These are phyloP conservation scores for Harringtonia lauricola DNA, from an alignment of 2,329 filamentous ascomycete species.

Conservation along the genomic window DNA sequence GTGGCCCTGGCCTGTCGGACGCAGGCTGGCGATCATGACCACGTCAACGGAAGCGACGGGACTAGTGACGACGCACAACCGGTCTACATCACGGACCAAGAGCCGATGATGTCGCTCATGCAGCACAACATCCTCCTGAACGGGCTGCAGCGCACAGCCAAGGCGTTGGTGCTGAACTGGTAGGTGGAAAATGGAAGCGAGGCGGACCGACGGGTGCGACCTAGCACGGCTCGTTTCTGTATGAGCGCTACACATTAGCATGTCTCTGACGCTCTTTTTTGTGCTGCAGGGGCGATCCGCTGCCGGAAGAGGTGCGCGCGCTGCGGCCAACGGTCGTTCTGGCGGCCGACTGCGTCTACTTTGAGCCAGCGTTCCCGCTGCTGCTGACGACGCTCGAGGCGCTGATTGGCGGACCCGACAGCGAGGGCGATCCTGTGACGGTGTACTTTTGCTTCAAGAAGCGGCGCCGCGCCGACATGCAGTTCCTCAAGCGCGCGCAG, in stretches of 20 bases:
- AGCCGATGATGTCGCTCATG: constrained; percentile 79
- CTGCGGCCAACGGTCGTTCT: constrained; percentile 68
- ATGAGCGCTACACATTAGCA: no score
- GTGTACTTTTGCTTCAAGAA: constrained; percentile 92
- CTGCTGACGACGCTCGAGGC: constrained; percentile 68
- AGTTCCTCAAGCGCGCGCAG: constrained; percentile 60
- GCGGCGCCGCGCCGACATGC: constrained; percentile 67
- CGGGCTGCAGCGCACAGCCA: constrained; percentile 48
- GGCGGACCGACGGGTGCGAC: no score
- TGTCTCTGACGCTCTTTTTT: not conserved
- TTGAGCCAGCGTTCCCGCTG: constrained; percentile 87
- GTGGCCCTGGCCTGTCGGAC: constrained; percentile 41
- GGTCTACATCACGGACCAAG: constrained; percentile 79
- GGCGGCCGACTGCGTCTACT: constrained; percentile 96
- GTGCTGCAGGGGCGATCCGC: constrained; percentile 40
- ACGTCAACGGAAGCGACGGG: not conserved
- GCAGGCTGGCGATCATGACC: no score
- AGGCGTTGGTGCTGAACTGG: constrained; percentile 73
- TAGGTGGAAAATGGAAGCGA: no score
- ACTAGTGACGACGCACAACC: constrained; percentile 29
- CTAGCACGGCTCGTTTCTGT: no score
- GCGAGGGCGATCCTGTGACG: constrained; percentile 25
- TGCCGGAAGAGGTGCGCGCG: constrained; percentile 39
- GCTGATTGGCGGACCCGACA: constrained; percentile 53
- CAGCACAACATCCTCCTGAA: constrained; percentile 80